Percentiles rank a stretch among this genome's conserved stretches.
These are phyloP conservation scores for Fusarium cyanostomum DNA, from an alignment of 2,329 filamentous ascomycete genomes.

Conservation along the genomic window DNA sequence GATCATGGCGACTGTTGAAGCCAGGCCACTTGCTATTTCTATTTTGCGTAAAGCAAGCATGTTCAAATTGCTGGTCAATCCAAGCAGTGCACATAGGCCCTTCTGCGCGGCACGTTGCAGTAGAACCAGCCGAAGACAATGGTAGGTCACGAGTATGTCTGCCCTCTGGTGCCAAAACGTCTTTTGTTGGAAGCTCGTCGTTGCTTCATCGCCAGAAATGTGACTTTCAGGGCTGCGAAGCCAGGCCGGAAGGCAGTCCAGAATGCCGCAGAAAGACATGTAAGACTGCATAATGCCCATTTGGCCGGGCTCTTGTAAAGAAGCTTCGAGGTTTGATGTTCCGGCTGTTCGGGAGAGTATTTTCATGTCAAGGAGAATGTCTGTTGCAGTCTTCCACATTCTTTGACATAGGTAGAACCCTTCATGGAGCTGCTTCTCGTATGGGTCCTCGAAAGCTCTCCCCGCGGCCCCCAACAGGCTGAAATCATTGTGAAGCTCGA, in stretches of 20 bases:
- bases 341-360: neutral
- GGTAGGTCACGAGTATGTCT: conserved; percentile 17
- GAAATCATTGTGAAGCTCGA: neutral
- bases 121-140: conserved; percentile 16
- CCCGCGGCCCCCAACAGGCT: neutral
- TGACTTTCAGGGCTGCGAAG: conserved; percentile 10
- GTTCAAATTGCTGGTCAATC: conserved; percentile 7
- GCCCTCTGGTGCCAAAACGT: conserved; percentile 18
- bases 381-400: conserved; percentile 10
- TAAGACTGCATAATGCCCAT: conserved; percentile 14
- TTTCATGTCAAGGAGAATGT: conserved; percentile 12
- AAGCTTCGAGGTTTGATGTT: neutral
- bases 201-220: neutral
- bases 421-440: conserved; percentile 9
- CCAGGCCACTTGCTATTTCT: conserved; percentile 15
- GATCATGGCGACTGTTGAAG: neutral
- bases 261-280: conserved; percentile 14
- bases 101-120: conserved; percentile 1
- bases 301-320: neutral
- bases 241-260: conserved; percentile 13
- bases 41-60: conserved; percentile 22
- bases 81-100: conserved; percentile 7
- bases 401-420: conserved; percentile 7
- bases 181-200: neutral
- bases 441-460: neutral